Base-by-base conservation (phyloP, 176 grass and related monocot species). In the Zizania latifolia region DNA sequence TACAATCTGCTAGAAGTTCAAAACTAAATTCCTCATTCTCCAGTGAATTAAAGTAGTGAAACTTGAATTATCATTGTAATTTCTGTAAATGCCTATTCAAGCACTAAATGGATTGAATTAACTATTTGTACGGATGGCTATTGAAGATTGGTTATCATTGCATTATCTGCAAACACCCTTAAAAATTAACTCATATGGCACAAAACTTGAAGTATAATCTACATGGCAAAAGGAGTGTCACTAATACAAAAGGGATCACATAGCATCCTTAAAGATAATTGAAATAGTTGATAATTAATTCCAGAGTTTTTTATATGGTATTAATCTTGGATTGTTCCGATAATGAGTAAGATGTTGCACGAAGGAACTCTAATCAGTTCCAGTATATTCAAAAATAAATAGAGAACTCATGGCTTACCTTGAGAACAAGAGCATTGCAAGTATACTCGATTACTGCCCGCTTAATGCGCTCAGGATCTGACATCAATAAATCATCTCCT, bases 401-500 rank as follows among this genome's bases (percentile, higher is more conserved):
- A 37, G 40, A 51, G 0, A 48, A 34, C 27, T 53, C 5, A 10
- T 36, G 4, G 68, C 51, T 83, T 68, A 86, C 95, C 95, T 99
- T 92, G 21, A 99, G 91, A 90, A 88, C 76, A 94, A 99, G 91
- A 80, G 91, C 95, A 58, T 94, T 92, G 45, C 91, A 99, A 84
- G 89, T 90, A 78, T 84, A 99, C 34, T 99, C 95, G 77, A 82
- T 94, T 79, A 92, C 75, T 60, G 95, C 91, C 15, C 89, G 86
- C 76, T 99, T 88, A 75, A 99, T 91, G 71, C 89, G 79, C 86
- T 86, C 90, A 10, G 89, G 89, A 57, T 94, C 88, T 57, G 95
- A 99, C 91, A 94, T 91, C 79, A 99, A 79, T 16, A 99, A 72
- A 80, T 94, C 95, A 84, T 99, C 95, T 75, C 91, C 95, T 64